Percentiles rank a stretch among this genome's conserved stretches.
phyloP scores from a whole-genome alignment of 2,329 filamentous ascomycete genomes.

The Calonectria multiphialidica region DNA sequence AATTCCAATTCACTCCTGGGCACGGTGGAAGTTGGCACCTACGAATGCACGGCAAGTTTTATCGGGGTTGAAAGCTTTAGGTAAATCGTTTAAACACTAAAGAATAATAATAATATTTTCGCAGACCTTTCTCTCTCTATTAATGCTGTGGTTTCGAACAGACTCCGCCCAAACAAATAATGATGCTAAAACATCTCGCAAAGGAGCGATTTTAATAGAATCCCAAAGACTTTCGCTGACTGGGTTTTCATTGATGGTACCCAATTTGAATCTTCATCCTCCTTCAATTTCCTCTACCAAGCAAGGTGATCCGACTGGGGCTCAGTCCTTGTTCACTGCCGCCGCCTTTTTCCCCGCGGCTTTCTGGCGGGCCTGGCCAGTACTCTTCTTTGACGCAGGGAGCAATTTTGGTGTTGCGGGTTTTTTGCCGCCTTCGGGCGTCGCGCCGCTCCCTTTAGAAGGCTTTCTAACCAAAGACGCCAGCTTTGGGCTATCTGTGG shows the following conservation, averaged over 20 bases:
- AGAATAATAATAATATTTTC: neutral
- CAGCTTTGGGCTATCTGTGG: neutral
- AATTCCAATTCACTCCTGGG: no score
- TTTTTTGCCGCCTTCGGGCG: neutral
- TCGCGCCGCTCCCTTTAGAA: neutral
- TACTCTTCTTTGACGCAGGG: neutral
- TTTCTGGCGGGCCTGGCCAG: neutral
- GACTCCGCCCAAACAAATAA: neutral
- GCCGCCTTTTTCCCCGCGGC: neutral
- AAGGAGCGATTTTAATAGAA: neutral
- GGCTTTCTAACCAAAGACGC: neutral
- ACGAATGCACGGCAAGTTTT: no score
- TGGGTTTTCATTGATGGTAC: neutral
- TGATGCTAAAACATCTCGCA: neutral
- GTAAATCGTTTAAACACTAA: neutral
- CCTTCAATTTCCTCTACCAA: neutral
- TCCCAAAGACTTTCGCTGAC: neutral
- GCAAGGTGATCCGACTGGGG: no score
- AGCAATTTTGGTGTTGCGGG: neutral
- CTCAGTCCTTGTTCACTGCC: neutral
- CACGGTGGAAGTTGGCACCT: no score
- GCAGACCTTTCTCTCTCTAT: constrained; percentile 3
- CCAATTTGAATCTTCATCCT: neutral
- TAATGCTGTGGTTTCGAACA: neutral
- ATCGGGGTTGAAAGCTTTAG: neutral